Percentiles rank a stretch among this genome's conserved stretches.
Evolutionary conservation across 1,139 yeast genomes (phyloP).

Genomic region (Candida tetrigidarum): DNA sequence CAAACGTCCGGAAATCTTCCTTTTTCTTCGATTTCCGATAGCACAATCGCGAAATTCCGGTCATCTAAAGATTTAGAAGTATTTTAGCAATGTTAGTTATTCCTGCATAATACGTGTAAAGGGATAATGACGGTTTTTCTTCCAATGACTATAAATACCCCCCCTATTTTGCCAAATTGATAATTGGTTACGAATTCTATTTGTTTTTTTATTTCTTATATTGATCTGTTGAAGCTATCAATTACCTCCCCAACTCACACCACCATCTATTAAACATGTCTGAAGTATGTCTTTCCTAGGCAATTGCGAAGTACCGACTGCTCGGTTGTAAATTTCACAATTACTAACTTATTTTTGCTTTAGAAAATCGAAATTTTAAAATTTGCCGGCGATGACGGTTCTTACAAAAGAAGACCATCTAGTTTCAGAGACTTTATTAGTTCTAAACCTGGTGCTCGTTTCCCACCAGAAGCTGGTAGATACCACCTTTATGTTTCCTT

Average conservation of each 20-base stretch:
- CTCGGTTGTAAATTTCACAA: neutral
- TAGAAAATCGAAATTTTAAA: slow-evolving; percentile 35
- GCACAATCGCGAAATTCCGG: neutral
- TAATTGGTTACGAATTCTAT: too few relatives aligned
- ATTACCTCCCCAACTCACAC: neutral
- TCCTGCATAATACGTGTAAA: slow-evolving; percentile 1
- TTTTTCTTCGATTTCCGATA: slow-evolving; percentile 1
- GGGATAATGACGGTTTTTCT: neutral
- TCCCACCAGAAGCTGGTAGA: slow-evolving; percentile 75
- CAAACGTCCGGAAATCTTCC: neutral
- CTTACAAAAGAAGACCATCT: slow-evolving; percentile 53
- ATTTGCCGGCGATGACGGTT: slow-evolving; percentile 57
- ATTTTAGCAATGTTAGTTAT: neutral
- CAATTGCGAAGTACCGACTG: too few relatives aligned
- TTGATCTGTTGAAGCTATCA: too few relatives aligned
- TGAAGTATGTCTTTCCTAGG: too few relatives aligned
- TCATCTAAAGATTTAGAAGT: neutral
- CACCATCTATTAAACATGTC: neutral
- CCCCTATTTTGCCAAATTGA: too few relatives aligned
- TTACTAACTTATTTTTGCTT: slow-evolving; percentile 2
- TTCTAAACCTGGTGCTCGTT: slow-evolving; percentile 58
- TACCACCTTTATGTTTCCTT: slow-evolving; percentile 86
- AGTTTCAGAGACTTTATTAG: slow-evolving; percentile 63
- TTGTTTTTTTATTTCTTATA: neutral
- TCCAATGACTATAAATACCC: slow-evolving; percentile 5